phyloP scores from a whole-genome alignment of 2,329 filamentous ascomycete species.

The Aspergillus ruber region DNA sequence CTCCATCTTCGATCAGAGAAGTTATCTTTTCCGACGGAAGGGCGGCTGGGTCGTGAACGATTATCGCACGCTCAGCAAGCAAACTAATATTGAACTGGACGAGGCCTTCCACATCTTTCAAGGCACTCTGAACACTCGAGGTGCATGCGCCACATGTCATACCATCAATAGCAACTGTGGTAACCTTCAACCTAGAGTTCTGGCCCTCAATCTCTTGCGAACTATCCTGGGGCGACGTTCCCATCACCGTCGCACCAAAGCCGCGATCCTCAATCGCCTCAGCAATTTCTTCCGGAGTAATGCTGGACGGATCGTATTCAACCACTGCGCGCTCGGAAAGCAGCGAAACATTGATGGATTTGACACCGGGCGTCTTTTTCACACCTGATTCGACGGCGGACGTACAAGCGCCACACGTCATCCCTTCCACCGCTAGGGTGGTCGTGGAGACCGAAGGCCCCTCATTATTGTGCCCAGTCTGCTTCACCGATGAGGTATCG shows the following conservation, averaged over 20 bases:
- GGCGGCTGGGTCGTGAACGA: constrained; percentile 70
- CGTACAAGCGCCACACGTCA: constrained; percentile 88
- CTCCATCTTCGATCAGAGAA: constrained; percentile 79
- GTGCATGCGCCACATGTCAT: constrained; percentile 99
- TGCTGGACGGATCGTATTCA: constrained; percentile 61
- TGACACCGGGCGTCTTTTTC: constrained; percentile 65
- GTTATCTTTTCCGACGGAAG: constrained; percentile 68
- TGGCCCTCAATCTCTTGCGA: constrained; percentile 25
- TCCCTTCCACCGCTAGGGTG: constrained; percentile 72
- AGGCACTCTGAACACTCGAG: constrained; percentile 78
- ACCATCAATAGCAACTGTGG: constrained; percentile 82
- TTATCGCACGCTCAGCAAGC: constrained; percentile 82
- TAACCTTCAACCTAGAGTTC: constrained; percentile 51
- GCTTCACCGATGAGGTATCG: constrained; percentile 56
- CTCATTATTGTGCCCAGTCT: constrained; percentile 30
- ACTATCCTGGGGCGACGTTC: constrained; percentile 48
- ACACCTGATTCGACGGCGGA: constrained; percentile 78
- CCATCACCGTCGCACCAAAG: constrained; percentile 72
- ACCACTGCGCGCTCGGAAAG: constrained; percentile 80
- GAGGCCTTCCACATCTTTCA: constrained; percentile 69
- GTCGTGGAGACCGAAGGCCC: constrained; percentile 52
- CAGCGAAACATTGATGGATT: constrained; percentile 72
- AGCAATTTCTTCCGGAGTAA: constrained; percentile 49
- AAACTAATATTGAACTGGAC: constrained; percentile 91
- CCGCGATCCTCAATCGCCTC: constrained; percentile 62